A percentile compares a stretch with the other conserved stretches of the same genome.
Conservation (phyloP, 2,329 filamentous ascomycete species). For the Aspergillus latus region DNA sequence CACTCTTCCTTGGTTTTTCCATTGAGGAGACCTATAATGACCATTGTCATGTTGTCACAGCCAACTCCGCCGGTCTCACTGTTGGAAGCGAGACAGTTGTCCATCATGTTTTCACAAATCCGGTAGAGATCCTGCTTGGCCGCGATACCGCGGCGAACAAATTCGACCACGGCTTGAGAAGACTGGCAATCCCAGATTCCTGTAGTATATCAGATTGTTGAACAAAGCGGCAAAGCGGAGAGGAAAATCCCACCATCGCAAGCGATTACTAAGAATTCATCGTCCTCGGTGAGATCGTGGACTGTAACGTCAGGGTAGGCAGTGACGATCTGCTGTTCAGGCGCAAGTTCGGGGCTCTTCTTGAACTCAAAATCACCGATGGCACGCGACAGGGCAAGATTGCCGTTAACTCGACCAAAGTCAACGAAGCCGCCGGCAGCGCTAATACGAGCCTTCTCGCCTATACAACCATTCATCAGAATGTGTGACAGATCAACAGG, state of each 20-base stretch:
- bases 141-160: slow-evolving; percentile 92
- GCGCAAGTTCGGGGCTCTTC: slow-evolving; percentile 93
- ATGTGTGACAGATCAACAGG: neutral
- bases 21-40: slow-evolving; percentile 81
- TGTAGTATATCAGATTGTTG: slow-evolving; percentile 41
- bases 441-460: slow-evolving; percentile 92
- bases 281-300: slow-evolving; percentile 86
- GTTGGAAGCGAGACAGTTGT: slow-evolving; percentile 97
- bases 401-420: slow-evolving; percentile 97
- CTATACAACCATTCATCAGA: slow-evolving; percentile 48
- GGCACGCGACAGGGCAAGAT: slow-evolving; percentile 91
- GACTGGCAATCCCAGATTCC: slow-evolving; percentile 99
- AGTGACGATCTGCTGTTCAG: slow-evolving; percentile 98
- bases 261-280: slow-evolving; percentile 91
- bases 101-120: slow-evolving; percentile 99
- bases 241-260: slow-evolving; percentile 71
- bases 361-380: slow-evolving; percentile 99
- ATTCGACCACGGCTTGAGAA: slow-evolving; percentile 94
- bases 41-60: slow-evolving; percentile 99
- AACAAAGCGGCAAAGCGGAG: neutral
- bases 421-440: slow-evolving; percentile 97
- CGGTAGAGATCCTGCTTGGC: slow-evolving; percentile 91
- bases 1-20: slow-evolving; percentile 95
- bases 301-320: slow-evolving; percentile 92
- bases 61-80: slow-evolving; percentile 97